phyloP scores from a whole-genome alignment of 805 yeast genomes.

The Starmerella scarabaei region DNA sequence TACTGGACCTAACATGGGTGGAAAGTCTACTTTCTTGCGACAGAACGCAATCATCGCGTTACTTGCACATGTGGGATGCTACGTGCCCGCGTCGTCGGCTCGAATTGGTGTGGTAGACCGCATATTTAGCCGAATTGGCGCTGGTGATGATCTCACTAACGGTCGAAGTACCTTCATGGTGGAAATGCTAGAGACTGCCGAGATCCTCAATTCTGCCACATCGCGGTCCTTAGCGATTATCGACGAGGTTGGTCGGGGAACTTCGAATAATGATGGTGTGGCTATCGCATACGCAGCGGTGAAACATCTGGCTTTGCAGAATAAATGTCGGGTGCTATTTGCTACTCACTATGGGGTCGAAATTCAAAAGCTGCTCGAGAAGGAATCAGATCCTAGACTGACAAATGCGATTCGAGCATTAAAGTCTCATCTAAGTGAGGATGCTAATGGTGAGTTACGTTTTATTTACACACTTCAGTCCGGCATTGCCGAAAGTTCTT shows the following conservation, averaged over 20 bases:
- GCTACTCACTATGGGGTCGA: constrained; percentile 76
- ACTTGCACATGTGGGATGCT: constrained; percentile 66
- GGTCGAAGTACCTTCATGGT: constrained; percentile 88
- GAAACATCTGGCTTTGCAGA: constrained; percentile 38
- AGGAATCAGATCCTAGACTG: constrained; percentile 16
- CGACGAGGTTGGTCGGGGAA: constrained; percentile 86
- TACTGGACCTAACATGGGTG: constrained; percentile 92
- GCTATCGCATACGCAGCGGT: constrained; percentile 74
- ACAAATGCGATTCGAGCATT: constrained; percentile 6
- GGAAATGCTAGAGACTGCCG: constrained; percentile 76
- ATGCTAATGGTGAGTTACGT: constrained; percentile 22
- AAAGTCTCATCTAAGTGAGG: constrained; percentile 12
- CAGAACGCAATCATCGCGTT: constrained; percentile 57
- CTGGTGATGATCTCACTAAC: constrained; percentile 58
- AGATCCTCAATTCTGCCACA: constrained; percentile 55
- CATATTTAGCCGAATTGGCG: constrained; percentile 68
- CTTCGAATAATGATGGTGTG: constrained; percentile 71
- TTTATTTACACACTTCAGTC: constrained; percentile 42
- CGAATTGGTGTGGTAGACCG: constrained; percentile 60
- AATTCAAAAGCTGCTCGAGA: constrained; percentile 31
- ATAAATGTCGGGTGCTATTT: constrained; percentile 62
- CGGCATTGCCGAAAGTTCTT: constrained; percentile 64
- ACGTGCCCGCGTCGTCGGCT: constrained; percentile 53
- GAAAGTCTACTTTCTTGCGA: constrained; percentile 64
- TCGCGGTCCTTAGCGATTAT: constrained; percentile 56